These are phyloP conservation scores for Mucor mucedo DNA, from an alignment of 371 early-diverging fungal genomes.

Conservation along the genomic window DNA sequence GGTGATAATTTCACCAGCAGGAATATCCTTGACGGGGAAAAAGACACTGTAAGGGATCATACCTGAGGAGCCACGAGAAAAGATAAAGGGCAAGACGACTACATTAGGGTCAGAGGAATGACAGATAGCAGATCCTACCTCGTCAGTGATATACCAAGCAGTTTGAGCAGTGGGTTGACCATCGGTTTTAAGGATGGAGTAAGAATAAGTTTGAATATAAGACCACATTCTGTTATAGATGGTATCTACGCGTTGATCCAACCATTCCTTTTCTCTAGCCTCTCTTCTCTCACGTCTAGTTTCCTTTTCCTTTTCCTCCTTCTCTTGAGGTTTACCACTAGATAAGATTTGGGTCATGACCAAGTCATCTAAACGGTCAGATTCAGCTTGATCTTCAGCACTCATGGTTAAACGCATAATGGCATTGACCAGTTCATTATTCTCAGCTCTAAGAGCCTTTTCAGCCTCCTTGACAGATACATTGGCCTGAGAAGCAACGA, in stretches of 20 bases:
- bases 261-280: constrained; percentile 32
- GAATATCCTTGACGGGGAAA: constrained; percentile 61
- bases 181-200: constrained; percentile 57
- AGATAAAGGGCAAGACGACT: constrained; percentile 62
- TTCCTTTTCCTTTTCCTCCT: constrained; percentile 44
- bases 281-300: constrained; percentile 40
- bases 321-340: constrained; percentile 52
- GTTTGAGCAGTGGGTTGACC: constrained; percentile 59
- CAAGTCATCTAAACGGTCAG: constrained; percentile 49
- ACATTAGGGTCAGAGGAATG: constrained; percentile 63
- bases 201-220: constrained; percentile 61
- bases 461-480: constrained; percentile 61
- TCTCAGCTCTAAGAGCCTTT: constrained; percentile 58
- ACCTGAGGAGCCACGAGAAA: constrained; percentile 54
- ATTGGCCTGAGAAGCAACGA: constrained; percentile 67
- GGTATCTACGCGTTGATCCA: constrained; percentile 27
- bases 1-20: constrained; percentile 52
- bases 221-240: constrained; percentile 61
- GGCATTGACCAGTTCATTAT: constrained; percentile 72
- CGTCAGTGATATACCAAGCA: constrained; percentile 64
- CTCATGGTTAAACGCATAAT: constrained; percentile 57
- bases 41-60: constrained; percentile 67
- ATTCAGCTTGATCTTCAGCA: constrained; percentile 44
- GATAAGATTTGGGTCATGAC: constrained; percentile 47
- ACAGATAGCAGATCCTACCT: constrained; percentile 64